Conservation (phyloP, 352 stramenopile genomes). For the Hyaloperonospora arabidopsidis region DNA sequence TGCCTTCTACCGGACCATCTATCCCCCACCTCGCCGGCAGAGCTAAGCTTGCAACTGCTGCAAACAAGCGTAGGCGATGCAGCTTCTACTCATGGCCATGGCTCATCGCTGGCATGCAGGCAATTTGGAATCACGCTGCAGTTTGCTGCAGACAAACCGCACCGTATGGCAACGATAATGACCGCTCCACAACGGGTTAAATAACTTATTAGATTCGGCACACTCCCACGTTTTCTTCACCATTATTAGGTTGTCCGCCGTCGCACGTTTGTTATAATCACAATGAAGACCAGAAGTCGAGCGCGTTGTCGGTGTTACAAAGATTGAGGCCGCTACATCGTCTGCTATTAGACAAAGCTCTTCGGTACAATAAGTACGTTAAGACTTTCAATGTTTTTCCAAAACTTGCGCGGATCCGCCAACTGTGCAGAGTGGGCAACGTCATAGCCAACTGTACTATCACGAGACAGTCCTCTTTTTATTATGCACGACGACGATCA, state of each 20-base stretch:
- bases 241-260: not conserved
- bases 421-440: slow-evolving; percentile 75
- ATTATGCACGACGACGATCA: slow-evolving; percentile 7
- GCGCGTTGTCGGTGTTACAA: no score
- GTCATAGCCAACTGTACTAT: slow-evolving; percentile 37
- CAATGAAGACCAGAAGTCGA: no score
- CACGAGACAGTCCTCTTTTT: slow-evolving; percentile 23
- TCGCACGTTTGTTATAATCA: not conserved
- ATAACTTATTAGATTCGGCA: slow-evolving; percentile 70
- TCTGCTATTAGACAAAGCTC: no score
- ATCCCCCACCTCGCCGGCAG: slow-evolving; percentile 1
- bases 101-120: slow-evolving; percentile 20
- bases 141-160: slow-evolving; percentile 54
- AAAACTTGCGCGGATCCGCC: slow-evolving; percentile 74
- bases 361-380: no score
- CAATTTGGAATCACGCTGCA: slow-evolving; percentile 51
- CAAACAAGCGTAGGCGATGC: not conserved
- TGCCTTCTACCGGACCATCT: no score
- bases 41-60: slow-evolving; percentile 53
- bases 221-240: slow-evolving; percentile 68
- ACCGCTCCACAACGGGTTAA: slow-evolving; percentile 67
- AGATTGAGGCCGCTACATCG: no score
- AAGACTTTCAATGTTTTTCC: slow-evolving; percentile 55
- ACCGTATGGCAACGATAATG: slow-evolving; percentile 68
- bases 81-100: slow-evolving; percentile 25